These are phyloP conservation scores for Aspergillus ochraceus DNA, from an alignment of 2,329 filamentous ascomycete genomes.

Conservation along the genomic window DNA sequence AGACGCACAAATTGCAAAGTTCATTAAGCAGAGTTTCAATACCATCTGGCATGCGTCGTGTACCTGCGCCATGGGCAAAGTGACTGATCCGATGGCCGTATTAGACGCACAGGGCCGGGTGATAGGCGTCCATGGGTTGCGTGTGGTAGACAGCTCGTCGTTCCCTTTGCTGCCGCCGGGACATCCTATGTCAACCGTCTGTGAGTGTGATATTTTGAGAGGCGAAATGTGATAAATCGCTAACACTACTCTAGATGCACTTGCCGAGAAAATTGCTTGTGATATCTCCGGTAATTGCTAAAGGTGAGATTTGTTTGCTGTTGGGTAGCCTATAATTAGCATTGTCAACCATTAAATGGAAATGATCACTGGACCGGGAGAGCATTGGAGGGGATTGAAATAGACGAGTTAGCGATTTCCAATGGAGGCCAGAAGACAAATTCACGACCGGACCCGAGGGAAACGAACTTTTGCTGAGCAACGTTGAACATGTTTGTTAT, in stretches of 20 bases:
- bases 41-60: conserved; percentile 3
- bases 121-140: conserved; percentile 1
- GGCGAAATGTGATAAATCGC: background rate
- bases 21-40: background rate
- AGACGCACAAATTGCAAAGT: background rate
- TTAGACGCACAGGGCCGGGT: conserved; percentile 3
- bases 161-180: conserved; percentile 5
- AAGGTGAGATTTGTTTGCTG: background rate
- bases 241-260: conserved; percentile 2
- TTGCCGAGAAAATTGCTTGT: conserved; percentile 13
- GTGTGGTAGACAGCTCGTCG: conserved; percentile 5
- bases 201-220: background rate
- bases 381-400: too few relatives aligned
- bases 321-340: too few relatives aligned
- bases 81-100: background rate
- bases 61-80: conserved; percentile 4
- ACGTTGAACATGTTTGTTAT: too few relatives aligned
- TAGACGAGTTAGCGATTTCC: too few relatives aligned
- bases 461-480: too few relatives aligned
- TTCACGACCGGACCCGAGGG: too few relatives aligned
- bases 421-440: too few relatives aligned
- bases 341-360: too few relatives aligned
- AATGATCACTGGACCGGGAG: too few relatives aligned
- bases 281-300: conserved; percentile 7
- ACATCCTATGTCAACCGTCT: background rate